A percentile compares a stretch with the other conserved stretches of the same genome.
phyloP scores from a whole-genome alignment of 495 filamentous ascomycete genomes.

The Entonaema liquescens region DNA sequence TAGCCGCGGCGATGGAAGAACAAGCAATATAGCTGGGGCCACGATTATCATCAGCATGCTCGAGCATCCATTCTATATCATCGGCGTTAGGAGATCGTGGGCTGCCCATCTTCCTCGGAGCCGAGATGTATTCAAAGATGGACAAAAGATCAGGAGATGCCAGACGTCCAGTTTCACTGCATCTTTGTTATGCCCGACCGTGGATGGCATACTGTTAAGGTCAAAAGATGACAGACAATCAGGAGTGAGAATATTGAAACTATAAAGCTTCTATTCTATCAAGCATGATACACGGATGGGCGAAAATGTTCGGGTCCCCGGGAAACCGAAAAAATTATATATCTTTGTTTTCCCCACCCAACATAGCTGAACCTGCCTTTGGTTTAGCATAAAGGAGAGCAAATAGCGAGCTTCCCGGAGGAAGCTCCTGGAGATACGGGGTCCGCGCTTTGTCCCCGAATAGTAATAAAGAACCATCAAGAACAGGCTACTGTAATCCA shows the following conservation, averaged over 20 bases:
- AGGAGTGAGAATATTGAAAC: neutral
- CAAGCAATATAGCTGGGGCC: neutral
- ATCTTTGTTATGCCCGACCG: neutral
- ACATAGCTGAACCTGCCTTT: neutral
- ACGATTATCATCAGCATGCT: neutral
- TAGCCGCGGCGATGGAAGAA: neutral
- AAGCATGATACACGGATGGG: neutral
- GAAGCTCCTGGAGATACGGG: neutral
- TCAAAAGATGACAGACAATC: neutral
- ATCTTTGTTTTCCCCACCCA: neutral
- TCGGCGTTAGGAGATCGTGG: neutral
- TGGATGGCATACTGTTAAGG: neutral
- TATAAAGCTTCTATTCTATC: neutral
- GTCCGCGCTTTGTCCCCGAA: too few species aligned
- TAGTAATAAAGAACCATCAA: too few species aligned
- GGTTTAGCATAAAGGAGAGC: neutral
- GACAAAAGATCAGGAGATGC: neutral
- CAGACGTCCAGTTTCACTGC: neutral
- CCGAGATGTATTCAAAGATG: neutral
- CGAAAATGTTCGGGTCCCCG: neutral
- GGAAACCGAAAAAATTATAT: neutral
- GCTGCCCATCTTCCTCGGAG: neutral
- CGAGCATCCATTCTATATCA: neutral
- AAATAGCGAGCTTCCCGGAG: neutral
- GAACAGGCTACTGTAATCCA: too few species aligned